phyloP scores from a whole-genome alignment of 495 filamentous ascomycete species.

The Penicillium egyptiacum region DNA sequence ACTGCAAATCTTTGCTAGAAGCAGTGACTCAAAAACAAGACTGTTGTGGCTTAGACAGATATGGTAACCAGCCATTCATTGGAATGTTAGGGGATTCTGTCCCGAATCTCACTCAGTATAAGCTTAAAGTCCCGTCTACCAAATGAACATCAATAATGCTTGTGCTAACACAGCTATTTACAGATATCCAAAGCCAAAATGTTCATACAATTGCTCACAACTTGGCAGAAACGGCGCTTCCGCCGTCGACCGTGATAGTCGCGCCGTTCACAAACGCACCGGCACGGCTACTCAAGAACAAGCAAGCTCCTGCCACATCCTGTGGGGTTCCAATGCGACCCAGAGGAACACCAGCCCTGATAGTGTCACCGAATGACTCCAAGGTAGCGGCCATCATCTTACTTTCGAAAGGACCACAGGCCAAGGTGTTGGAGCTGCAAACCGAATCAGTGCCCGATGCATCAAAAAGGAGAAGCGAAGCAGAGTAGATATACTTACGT shows the following conservation, averaged over 20 bases:
- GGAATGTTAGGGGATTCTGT: slow-evolving; percentile 16
- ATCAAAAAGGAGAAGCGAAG: background rate
- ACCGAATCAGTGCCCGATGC: slow-evolving; percentile 5
- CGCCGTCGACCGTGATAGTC: slow-evolving; percentile 73
- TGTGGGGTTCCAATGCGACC: slow-evolving; percentile 67
- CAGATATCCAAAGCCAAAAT: background rate
- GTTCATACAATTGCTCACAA: slow-evolving; percentile 36
- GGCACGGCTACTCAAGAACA: slow-evolving; percentile 70
- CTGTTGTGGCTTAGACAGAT: background rate
- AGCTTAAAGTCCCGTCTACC: background rate
- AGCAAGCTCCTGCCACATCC: slow-evolving; percentile 74
- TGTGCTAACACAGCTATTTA: background rate
- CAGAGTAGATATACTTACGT: slow-evolving; percentile 48
- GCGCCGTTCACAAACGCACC: slow-evolving; percentile 76
- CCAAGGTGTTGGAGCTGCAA: slow-evolving; percentile 61
- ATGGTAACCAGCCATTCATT: slow-evolving; percentile 13
- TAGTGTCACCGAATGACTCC: slow-evolving; percentile 57
- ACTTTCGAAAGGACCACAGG: slow-evolving; percentile 77
- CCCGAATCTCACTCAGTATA: background rate
- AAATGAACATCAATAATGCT: background rate
- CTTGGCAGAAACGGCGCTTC: slow-evolving; percentile 54
- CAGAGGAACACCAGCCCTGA: slow-evolving; percentile 65
- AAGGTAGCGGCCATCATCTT: slow-evolving; percentile 83
- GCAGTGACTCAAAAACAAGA: background rate
- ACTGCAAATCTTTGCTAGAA: background rate